A percentile compares a stretch with the other conserved stretches of the same genome.
Conservation (phyloP, 352 stramenopile species). For the Phytophthora capsici region DNA sequence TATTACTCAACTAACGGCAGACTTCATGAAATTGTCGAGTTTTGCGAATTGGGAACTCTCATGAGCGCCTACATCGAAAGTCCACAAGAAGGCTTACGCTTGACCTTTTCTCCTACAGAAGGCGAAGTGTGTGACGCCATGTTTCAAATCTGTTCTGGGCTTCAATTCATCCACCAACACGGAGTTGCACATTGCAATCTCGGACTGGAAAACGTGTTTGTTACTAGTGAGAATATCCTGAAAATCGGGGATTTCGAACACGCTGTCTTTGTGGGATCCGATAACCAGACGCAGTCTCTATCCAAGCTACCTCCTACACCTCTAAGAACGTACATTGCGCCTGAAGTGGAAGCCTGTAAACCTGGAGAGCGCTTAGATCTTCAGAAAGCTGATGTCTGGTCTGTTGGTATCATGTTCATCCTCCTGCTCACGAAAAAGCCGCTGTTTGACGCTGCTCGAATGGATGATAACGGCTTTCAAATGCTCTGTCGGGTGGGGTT, state of each 20-base stretch:
- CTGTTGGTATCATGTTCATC: slow-evolving; percentile 65
- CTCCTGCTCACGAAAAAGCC: slow-evolving; percentile 64
- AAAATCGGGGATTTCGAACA: slow-evolving; percentile 80
- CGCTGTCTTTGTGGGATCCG: slow-evolving; percentile 59
- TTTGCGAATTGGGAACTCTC: slow-evolving; percentile 63
- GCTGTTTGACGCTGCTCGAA: slow-evolving; percentile 52
- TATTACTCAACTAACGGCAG: slow-evolving; percentile 58
- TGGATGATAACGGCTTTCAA: slow-evolving; percentile 61
- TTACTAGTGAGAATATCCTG: slow-evolving; percentile 57
- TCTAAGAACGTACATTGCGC: slow-evolving; percentile 59
- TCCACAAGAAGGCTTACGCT: slow-evolving; percentile 47
- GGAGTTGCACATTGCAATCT: slow-evolving; percentile 73
- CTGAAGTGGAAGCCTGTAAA: slow-evolving; percentile 49
- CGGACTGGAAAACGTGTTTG: slow-evolving; percentile 80
- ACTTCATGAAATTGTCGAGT: slow-evolving; percentile 69
- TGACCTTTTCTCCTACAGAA: slow-evolving; percentile 47
- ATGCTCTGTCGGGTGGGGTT: slow-evolving; percentile 57
- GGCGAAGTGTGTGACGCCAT: slow-evolving; percentile 59
- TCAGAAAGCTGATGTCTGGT: slow-evolving; percentile 65
- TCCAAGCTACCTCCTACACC: slow-evolving; percentile 32
- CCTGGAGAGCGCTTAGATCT: slow-evolving; percentile 44
- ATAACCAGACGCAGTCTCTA: slow-evolving; percentile 43
- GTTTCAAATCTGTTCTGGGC: slow-evolving; percentile 86
- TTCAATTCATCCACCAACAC: slow-evolving; percentile 63
- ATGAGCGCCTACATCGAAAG: slow-evolving; percentile 59